Evolutionary conservation across 345 rosid species (phyloP), one percentile per base, ranked within the genome.

Genomic region (Acer negundo): DNA sequence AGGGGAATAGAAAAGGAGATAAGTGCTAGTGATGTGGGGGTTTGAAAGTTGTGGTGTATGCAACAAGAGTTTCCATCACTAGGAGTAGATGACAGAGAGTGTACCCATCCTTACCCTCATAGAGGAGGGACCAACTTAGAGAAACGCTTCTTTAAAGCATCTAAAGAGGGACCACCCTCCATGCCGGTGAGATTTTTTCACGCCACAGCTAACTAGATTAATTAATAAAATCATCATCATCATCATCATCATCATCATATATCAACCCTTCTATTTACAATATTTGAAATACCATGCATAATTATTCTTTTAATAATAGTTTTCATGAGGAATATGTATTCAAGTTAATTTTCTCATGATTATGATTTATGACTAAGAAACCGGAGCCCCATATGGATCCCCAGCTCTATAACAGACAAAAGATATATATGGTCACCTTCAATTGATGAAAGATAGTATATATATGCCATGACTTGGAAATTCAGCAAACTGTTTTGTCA

Each of bases 91-190:
- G 78, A 74, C 78, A 77, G 63, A 78, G 70, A 66, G 62, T 77
- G 38, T 62, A 28, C 42, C 68, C 26, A 24, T 31, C 67, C 44
- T 35, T n/a, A 71, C 38, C 55, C 49, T 71, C 62, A 65, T 77
- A 85, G 87, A 83, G 81, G 88, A 86, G 89, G 93, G 93, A 89
- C 93, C 93, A 88, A 88, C 17, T 20, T 56, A 20, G 26, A 31
- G 26, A n/a, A 64, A 72, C 75, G 86, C 78, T 80, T 83, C 90
- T 86, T 90, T 86, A 86, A 84, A 84, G 91, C 90, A 85, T 84
- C 89, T 81, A 85, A 65, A 58, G 61, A 64, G 24, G 89, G 79
- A 79, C 83, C 86, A 80, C 88, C 15, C 63, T 56, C 69, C 47
- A 72, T 63, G 78, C 85, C 85, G 78, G 80, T 42, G 84, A 87